Evolutionary conservation across 257 asterid species (phyloP).

Genomic region (Rubia yunnanensis): DNA sequence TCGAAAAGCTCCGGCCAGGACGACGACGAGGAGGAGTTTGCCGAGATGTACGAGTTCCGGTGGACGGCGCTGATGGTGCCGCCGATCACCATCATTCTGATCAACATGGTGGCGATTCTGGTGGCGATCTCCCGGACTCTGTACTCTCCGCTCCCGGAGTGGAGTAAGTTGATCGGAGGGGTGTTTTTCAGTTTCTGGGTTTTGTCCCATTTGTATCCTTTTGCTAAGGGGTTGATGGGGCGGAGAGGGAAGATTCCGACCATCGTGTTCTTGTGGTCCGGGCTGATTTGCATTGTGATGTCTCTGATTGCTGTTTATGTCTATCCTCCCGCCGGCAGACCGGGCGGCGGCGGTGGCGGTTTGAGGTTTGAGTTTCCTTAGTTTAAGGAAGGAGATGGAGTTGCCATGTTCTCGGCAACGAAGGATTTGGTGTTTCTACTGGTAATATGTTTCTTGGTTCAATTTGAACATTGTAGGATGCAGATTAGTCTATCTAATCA

Average conservation of each 20-base stretch:
- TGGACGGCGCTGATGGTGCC: constrained; percentile 84
- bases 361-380: constrained; percentile 36
- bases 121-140: constrained; percentile 67
- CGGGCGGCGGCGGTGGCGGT: constrained; percentile 13
- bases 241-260: constrained; percentile 75
- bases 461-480: constrained; percentile 3
- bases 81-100: constrained; percentile 67
- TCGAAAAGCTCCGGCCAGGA: constrained; percentile 67
- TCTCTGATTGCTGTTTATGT: constrained; percentile 63
- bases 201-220: constrained; percentile 79
- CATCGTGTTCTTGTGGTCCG: constrained; percentile 81
- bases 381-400: too few species aligned
- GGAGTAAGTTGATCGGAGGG: constrained; percentile 82
- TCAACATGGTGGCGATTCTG: constrained; percentile 58
- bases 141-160: constrained; percentile 70
- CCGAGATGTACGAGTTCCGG: constrained; percentile 74
- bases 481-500: too few species aligned
- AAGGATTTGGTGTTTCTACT: background rate
- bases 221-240: constrained; percentile 89
- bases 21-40: constrained; percentile 64
- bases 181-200: constrained; percentile 94
- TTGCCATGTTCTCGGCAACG: constrained; percentile 13
- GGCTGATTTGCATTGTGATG: constrained; percentile 61
- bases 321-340: constrained; percentile 57
- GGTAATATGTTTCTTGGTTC: background rate